Percentiles rank a stretch among this genome's conserved stretches.
Evolutionary conservation across 345 rosid genomes (phyloP).

Genomic region (Populus ilicifolia): DNA sequence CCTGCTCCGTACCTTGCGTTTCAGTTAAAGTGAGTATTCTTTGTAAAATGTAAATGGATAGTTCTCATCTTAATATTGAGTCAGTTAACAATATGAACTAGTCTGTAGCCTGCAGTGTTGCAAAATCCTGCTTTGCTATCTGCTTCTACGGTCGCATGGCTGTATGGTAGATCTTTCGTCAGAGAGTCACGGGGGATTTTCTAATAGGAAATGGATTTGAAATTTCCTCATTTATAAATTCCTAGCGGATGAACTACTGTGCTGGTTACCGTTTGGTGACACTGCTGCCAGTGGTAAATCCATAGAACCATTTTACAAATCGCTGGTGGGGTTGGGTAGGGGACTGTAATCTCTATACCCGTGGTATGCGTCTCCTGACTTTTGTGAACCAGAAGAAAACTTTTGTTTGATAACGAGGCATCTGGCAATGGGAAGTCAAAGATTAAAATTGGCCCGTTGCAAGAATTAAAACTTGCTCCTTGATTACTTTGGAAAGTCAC

Average conservation of each 20-base stretch:
- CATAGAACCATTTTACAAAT: not conserved
- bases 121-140: not conserved
- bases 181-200: not conserved
- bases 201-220: not conserved
- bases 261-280: not conserved
- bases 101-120: not conserved
- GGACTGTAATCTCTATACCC: not conserved
- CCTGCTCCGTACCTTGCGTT: not conserved
- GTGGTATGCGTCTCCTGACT: not conserved
- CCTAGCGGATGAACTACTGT: not conserved
- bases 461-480: not conserved
- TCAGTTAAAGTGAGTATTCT: constrained; percentile 11
- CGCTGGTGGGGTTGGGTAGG: not conserved
- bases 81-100: not conserved
- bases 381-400: not conserved
- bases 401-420: not conserved
- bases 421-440: not conserved
- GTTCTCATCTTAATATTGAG: not conserved
- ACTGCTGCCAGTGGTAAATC: not conserved
- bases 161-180: not conserved
- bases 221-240: not conserved
- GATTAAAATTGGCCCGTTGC: not conserved
- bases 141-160: not conserved
- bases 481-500: not conserved
- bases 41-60: constrained; percentile 7